phyloP scores from a whole-genome alignment of 2,329 filamentous ascomycete genomes.

The Aspergillus neotritici region DNA sequence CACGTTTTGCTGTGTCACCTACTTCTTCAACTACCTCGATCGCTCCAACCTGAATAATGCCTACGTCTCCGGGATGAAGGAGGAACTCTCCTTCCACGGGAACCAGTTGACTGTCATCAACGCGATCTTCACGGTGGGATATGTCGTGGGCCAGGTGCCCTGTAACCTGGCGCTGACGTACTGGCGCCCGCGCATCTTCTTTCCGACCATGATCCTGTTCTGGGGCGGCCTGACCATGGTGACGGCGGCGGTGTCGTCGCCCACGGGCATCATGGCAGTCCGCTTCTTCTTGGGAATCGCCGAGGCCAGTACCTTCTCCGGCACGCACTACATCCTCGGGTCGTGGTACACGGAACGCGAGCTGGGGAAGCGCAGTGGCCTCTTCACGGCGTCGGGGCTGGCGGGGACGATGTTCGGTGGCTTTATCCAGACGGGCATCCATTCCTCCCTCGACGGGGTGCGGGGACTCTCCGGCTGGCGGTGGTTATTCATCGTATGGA shows the following conservation, averaged over 20 bases:
- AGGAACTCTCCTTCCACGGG: constrained; percentile 28
- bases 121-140: constrained; percentile 23
- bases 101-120: constrained; percentile 25
- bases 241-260: constrained; percentile 25
- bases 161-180: constrained; percentile 23
- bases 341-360: constrained; percentile 42
- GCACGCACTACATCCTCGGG: constrained; percentile 36
- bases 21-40: constrained; percentile 47
- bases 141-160: constrained; percentile 22
- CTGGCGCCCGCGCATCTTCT: constrained; percentile 22
- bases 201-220: constrained; percentile 25
- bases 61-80: constrained; percentile 36
- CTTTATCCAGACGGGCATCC: constrained; percentile 33
- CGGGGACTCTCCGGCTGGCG: constrained; percentile 28
- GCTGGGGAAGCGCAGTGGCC: constrained; percentile 33
- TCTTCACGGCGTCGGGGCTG: constrained; percentile 32
- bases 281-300: constrained; percentile 35
- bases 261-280: constrained; percentile 29
- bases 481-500: constrained; percentile 34
- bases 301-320: constrained; percentile 29
- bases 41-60: constrained; percentile 46
- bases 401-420: constrained; percentile 35
- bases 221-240: constrained; percentile 31
- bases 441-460: constrained; percentile 23
- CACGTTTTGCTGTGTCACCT: constrained; percentile 42